A percentile compares a stretch with the other conserved stretches of the same genome.
phyloP scores from a whole-genome alignment of 78 protist species.

The Guillardia theta region DNA sequence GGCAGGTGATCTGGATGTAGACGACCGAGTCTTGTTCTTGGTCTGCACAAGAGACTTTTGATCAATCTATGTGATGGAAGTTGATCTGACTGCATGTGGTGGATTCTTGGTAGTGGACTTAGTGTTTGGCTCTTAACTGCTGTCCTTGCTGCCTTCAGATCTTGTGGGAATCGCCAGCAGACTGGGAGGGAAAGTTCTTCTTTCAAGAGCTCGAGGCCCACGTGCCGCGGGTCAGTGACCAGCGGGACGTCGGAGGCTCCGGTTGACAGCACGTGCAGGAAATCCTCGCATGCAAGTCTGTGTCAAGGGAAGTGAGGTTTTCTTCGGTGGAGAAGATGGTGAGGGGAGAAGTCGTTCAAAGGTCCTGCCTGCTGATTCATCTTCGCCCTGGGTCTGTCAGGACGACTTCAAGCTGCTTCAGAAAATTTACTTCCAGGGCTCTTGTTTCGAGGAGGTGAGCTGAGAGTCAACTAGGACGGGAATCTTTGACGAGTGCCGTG shows the following conservation, averaged over 20 bases:
- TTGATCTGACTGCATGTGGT: too few species aligned
- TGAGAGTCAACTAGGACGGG: too few species aligned
- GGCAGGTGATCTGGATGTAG: not conserved
- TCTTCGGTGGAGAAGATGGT: conserved; percentile 36
- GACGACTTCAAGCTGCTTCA: conserved; percentile 41
- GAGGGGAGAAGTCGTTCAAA: not conserved
- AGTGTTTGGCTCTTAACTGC: not conserved
- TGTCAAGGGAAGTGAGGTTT: conserved; percentile 46
- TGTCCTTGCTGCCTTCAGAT: not conserved
- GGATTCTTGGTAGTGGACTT: too few species aligned
- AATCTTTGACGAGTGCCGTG: too few species aligned
- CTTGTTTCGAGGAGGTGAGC: conserved; percentile 41
- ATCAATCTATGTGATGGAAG: too few species aligned
- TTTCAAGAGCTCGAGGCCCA: not conserved
- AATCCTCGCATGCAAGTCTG: conserved; percentile 5
- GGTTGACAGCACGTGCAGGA: not conserved
- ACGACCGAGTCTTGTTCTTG: not conserved
- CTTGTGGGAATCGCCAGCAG: conserved; percentile 35
- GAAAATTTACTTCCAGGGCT: conserved; percentile 16
- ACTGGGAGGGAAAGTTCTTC: conserved; percentile 4
- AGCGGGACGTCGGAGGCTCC: not conserved
- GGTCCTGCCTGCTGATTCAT: not conserved
- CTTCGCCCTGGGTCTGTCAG: not conserved
- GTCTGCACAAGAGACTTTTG: too few species aligned
- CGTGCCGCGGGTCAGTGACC: not conserved